Conservation (phyloP, 805 yeast species). For the Candida quercuum region DNA sequence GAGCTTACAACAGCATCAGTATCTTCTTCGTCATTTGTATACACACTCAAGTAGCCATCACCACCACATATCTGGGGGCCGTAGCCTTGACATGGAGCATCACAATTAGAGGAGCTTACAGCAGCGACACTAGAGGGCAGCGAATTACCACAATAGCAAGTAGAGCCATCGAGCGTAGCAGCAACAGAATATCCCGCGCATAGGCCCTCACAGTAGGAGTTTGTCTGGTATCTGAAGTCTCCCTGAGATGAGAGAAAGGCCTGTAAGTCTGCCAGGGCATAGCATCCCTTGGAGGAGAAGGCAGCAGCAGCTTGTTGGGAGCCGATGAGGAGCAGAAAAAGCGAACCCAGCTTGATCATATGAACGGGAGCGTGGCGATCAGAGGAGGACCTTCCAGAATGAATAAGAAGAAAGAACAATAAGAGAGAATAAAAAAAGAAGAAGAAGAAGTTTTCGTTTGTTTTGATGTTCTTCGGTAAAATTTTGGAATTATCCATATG, state of each 20-base stretch:
- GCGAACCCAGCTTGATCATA: too few relatives aligned
- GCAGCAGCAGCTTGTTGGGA: not conserved
- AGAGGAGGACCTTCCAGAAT: too few relatives aligned
- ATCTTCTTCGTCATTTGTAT: conserved; percentile 26
- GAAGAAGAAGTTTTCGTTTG: too few relatives aligned
- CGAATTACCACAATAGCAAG: conserved; percentile 64
- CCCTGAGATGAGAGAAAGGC: conserved; percentile 33
- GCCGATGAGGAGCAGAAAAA: too few relatives aligned
- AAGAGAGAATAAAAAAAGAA: too few relatives aligned
- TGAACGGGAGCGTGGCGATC: too few relatives aligned
- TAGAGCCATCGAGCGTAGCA: conserved; percentile 47
- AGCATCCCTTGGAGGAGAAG: conserved; percentile 29
- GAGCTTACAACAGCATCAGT: conserved; percentile 7
- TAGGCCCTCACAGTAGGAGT: conserved; percentile 45
- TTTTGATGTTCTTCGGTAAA: too few relatives aligned
- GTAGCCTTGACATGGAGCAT: conserved; percentile 53
- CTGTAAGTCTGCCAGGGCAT: conserved; percentile 21
- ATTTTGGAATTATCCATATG: too few relatives aligned
- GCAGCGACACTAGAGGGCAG: conserved; percentile 28
- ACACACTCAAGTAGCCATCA: conserved; percentile 41
- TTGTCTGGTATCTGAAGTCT: conserved; percentile 51
- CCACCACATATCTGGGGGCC: conserved; percentile 63
- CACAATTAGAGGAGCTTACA: conserved; percentile 33
- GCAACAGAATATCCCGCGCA: conserved; percentile 45
- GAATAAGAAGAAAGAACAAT: too few relatives aligned